Percentiles rank a stretch among this genome's conserved stretches.
Evolutionary conservation across 208 protist species (phyloP).

Genomic region (Trypanosoma scelopori): DNA sequence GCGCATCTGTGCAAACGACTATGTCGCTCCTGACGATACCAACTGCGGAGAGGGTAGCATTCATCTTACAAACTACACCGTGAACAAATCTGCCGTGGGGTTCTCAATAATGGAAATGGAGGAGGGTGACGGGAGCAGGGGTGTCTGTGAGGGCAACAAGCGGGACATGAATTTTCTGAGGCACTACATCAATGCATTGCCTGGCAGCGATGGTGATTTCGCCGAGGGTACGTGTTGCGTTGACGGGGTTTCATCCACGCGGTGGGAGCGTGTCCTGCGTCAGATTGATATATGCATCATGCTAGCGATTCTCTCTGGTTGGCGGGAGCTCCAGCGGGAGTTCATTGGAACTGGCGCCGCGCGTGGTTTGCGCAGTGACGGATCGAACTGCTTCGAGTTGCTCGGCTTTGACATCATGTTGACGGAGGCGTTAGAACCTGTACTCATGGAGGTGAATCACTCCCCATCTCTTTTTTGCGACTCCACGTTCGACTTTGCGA

Average conservation of each 20-base stretch:
- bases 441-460: constrained; percentile 92
- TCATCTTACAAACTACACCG: constrained; percentile 91
- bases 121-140: constrained; percentile 4
- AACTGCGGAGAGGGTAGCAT: constrained; percentile 52
- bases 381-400: constrained; percentile 83
- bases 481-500: constrained; percentile 66
- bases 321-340: constrained; percentile 69
- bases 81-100: constrained; percentile 67
- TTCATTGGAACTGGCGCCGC: constrained; percentile 58
- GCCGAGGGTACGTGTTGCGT: not conserved
- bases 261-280: constrained; percentile 55
- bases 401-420: constrained; percentile 90
- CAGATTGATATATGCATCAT: constrained; percentile 69
- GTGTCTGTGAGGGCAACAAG: constrained; percentile 42
- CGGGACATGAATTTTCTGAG: constrained; percentile 51
- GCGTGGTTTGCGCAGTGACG: constrained; percentile 47
- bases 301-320: constrained; percentile 86
- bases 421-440: constrained; percentile 44
- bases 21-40: constrained; percentile 42
- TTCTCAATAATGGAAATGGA: constrained; percentile 18
- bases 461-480: constrained; percentile 89
- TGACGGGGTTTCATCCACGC: not conserved
- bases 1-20: constrained; percentile 89
- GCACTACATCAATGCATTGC: constrained; percentile 32
- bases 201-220: not conserved